phyloP scores from a whole-genome alignment of 441 rosid species.

The Biscutella auriculata region DNA sequence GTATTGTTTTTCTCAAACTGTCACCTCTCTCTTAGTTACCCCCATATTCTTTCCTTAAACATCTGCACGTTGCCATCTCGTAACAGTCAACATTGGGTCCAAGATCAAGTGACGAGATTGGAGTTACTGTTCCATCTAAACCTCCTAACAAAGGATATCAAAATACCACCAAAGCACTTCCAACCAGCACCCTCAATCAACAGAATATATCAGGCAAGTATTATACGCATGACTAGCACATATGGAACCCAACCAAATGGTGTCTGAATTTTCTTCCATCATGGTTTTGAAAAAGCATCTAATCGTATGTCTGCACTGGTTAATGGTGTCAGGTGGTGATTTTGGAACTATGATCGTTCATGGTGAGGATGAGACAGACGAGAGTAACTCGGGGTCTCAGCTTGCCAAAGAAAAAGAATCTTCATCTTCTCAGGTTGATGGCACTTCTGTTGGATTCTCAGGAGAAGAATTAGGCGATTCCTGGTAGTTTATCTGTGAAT shows the following conservation, averaged over 20 bases:
- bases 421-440: conserved; percentile 26
- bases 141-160: conserved; percentile 21
- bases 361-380: conserved; percentile 43
- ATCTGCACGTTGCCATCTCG: conserved; percentile 9
- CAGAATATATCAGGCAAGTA: conserved; percentile 31
- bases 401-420: conserved; percentile 26
- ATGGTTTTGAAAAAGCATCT: not conserved
- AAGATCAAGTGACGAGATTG: conserved; percentile 51
- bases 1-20: conserved; percentile 15
- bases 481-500: conserved; percentile 27
- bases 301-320: conserved; percentile 1
- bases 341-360: conserved; percentile 80
- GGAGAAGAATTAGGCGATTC: conserved; percentile 28
- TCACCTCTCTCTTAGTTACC: not conserved
- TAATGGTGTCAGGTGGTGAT: conserved; percentile 40
- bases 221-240: conserved; percentile 15
- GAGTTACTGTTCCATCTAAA: conserved; percentile 71
- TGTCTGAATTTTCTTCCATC: not conserved
- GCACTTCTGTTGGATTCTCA: conserved; percentile 26
- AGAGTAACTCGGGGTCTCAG: conserved; percentile 21
- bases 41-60: conserved; percentile 1
- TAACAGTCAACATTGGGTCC: conserved; percentile 48
- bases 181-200: conserved; percentile 30
- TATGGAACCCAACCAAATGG: not conserved
- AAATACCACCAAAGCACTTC: conserved; percentile 30